Evolutionary conservation across 1,284 basidiomycete genomes (phyloP).

Genomic region (Dichomitus squalens): DNA sequence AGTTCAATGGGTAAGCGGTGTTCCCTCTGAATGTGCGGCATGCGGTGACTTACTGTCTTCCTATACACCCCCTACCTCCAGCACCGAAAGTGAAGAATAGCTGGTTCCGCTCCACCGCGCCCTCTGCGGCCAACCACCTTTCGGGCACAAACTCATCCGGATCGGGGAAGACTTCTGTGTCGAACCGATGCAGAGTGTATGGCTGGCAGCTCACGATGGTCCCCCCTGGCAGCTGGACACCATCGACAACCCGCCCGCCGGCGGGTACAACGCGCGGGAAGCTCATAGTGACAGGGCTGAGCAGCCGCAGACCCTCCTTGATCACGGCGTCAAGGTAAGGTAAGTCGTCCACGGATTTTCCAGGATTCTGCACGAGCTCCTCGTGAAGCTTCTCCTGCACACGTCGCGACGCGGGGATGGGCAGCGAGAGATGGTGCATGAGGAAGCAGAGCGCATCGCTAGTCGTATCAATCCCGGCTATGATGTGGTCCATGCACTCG

Average conservation of each 20-base stretch:
- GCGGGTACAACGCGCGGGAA: slow-evolving; percentile 83
- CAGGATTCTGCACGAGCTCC: slow-evolving; percentile 20
- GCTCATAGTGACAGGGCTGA: slow-evolving; percentile 91
- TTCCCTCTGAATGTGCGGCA: too few species aligned
- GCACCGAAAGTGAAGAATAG: slow-evolving; percentile 30
- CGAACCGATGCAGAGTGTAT: slow-evolving; percentile 86
- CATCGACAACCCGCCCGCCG: slow-evolving; percentile 82
- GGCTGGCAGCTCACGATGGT: slow-evolving; percentile 96
- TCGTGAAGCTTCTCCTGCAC: slow-evolving; percentile 24
- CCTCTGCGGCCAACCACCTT: slow-evolving; percentile 84
- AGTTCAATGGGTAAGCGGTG: background rate
- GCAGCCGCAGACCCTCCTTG: slow-evolving; percentile 88
- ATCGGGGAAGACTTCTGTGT: slow-evolving; percentile 83
- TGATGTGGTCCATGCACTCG: slow-evolving; percentile 30
- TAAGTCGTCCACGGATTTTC: slow-evolving; percentile 73
- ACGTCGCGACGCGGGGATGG: slow-evolving; percentile 1
- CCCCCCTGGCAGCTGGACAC: slow-evolving; percentile 87
- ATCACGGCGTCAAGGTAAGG: slow-evolving; percentile 88
- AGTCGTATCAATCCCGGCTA: slow-evolving; percentile 30
- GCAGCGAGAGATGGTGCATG: slow-evolving; percentile 28
- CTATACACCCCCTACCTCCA: slow-evolving; percentile 30
- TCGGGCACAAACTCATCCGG: slow-evolving; percentile 86
- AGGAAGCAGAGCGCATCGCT: slow-evolving; percentile 31
- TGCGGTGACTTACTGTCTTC: slow-evolving; percentile 25
- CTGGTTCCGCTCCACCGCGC: slow-evolving; percentile 39